Evolutionary conservation across 2,329 filamentous ascomycete species (phyloP), one percentile per base, ranked within the genome.

Genomic region (Beauveria pseudobassiana): DNA sequence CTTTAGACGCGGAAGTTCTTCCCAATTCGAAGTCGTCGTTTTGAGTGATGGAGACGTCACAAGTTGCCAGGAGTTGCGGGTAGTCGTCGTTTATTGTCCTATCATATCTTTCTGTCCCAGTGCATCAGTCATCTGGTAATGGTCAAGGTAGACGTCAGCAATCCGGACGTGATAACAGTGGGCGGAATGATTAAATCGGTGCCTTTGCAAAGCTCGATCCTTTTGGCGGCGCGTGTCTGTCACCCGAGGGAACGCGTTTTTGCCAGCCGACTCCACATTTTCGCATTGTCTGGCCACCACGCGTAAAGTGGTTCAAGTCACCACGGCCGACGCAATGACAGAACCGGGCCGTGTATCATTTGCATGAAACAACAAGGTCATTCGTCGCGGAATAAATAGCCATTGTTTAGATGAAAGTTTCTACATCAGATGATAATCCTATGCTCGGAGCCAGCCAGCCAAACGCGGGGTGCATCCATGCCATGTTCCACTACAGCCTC

Each of bases 221-320:
- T 20, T 20, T 50, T 48, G 22, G 46, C 38, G 10, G 56, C 48
- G 46, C 46, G 56, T 51, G 9, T 38, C 43, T 40, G 26, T 6
- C 26, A 3, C 12, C 24, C 46, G 48, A 26, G 30, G 18, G 46
- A 12, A 59, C 56, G 56, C 48, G 46, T 51, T 59, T 58, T 59
- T 22, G 55, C 30, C 45, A 49, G 43, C 26, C 1, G 46, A 51
- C 56, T 34, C 56, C 56, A 59, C 56, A 51, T 34, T 51, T 59
- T 22, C 48, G 18, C 18, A 14, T 26, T 18, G 6, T 30, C 38
- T 22, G n/a, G n/a, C 16, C 34, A 57, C 24, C 46, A 20, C 56
- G 56, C 56, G 56, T 59, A 51, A 49, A 58, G 55, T 58, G 55
- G 43, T 42, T 53, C 28, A 16, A 58, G 30, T 22, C n/a, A 40